These are phyloP conservation scores for Suillus placidus DNA, from an alignment of 768 basidiomycete genomes.

Conservation along the genomic window DNA sequence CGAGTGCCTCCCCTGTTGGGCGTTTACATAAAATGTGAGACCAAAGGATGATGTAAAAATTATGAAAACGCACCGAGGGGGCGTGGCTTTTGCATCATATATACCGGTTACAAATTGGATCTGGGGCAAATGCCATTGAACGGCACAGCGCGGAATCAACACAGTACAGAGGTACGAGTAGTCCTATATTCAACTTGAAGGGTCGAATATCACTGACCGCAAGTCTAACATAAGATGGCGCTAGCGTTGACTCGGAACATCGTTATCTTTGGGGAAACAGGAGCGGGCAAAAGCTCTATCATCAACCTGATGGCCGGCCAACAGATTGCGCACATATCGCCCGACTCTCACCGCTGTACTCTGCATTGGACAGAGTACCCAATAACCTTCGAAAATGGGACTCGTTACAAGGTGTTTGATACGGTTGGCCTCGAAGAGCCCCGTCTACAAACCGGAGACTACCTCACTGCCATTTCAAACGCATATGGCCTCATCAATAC, in stretches of 20 bases:
- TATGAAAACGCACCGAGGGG: background rate
- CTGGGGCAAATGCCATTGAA: background rate
- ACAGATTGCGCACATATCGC: constrained; percentile 26
- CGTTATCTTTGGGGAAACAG: constrained; percentile 48
- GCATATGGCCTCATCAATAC: constrained; percentile 37
- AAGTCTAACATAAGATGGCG: background rate
- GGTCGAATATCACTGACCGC: background rate
- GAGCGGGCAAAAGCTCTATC: constrained; percentile 39
- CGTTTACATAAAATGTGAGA: background rate
- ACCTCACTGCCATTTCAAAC: constrained; percentile 33
- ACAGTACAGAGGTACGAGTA: background rate
- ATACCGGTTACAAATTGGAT: background rate
- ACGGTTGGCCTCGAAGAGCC: constrained; percentile 41
- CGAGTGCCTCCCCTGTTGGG: background rate
- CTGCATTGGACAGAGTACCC: constrained; percentile 34
- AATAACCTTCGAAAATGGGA: constrained; percentile 20
- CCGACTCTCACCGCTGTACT: constrained; percentile 40
- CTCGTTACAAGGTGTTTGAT: constrained; percentile 33
- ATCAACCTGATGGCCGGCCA: constrained; percentile 36
- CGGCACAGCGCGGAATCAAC: background rate
- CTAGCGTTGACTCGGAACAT: constrained; percentile 35
- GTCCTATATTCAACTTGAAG: background rate
- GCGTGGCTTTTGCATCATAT: background rate
- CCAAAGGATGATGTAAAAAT: background rate
- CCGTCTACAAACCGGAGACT: constrained; percentile 27